Percentiles rank a stretch among this genome's conserved stretches.
Conservation (phyloP, 495 filamentous ascomycete species). For the Penicillium argentinense region DNA sequence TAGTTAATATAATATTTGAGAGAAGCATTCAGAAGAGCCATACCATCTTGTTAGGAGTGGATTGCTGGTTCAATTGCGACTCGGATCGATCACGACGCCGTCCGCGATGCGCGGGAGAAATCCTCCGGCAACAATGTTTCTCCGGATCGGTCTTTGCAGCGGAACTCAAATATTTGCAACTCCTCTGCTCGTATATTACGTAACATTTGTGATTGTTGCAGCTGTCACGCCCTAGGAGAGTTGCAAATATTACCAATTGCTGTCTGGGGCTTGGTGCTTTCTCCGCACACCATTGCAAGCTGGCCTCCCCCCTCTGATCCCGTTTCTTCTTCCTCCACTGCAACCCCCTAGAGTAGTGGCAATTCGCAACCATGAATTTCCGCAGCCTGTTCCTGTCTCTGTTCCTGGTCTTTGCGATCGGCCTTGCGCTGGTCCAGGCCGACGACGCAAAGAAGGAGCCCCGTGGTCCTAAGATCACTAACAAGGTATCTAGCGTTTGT, state of each 20-base stretch:
- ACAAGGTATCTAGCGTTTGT: constrained; percentile 60
- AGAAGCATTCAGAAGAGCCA: neutral
- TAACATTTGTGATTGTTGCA: constrained; percentile 10
- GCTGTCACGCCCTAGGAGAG: neutral
- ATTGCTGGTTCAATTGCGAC: constrained; percentile 7
- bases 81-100: constrained; percentile 7
- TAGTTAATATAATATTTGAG: neutral
- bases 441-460: constrained; percentile 67
- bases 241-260: constrained; percentile 12
- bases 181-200: neutral
- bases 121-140: constrained; percentile 37
- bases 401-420: constrained; percentile 71
- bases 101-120: constrained; percentile 32
- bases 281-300: constrained; percentile 43
- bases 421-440: constrained; percentile 65
- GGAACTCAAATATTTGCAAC: constrained; percentile 6
- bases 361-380: constrained; percentile 49
- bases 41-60: constrained; percentile 36
- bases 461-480: constrained; percentile 95
- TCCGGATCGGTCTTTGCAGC: too few relatives aligned
- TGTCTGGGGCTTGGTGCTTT: constrained; percentile 9
- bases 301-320: constrained; percentile 32
- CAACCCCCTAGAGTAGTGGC: constrained; percentile 15
- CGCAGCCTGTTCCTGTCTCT: constrained; percentile 58
- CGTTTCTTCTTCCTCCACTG: constrained; percentile 9